Conservation (phyloP, 768 basidiomycete genomes). For the Chlorophyllum brunneum region DNA sequence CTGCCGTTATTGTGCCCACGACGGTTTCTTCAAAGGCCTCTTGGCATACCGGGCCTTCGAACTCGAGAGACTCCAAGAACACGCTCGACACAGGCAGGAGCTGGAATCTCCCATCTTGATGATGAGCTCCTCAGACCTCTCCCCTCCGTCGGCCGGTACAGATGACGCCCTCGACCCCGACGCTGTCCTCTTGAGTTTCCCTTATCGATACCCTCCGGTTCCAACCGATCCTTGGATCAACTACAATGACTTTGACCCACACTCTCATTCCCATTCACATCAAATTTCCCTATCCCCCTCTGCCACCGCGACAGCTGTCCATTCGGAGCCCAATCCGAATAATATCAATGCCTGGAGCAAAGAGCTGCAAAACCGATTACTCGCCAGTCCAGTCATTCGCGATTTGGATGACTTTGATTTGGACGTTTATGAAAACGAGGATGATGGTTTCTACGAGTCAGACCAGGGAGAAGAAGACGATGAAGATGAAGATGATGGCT, state of each 20-base stretch:
- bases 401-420: constrained; percentile 7
- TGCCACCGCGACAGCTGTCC: background rate
- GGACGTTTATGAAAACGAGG: constrained; percentile 6
- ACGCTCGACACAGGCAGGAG: background rate
- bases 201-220: background rate
- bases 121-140: background rate
- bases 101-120: background rate
- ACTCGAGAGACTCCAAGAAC: background rate
- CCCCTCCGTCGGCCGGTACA: background rate
- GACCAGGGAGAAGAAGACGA: constrained; percentile 1
- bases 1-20: constrained; percentile 5
- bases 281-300: background rate
- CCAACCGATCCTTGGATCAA: constrained; percentile 3
- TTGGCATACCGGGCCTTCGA: constrained; percentile 5
- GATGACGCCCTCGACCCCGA: background rate
- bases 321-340: background rate
- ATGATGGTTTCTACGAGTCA: background rate
- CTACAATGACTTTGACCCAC: constrained; percentile 5
- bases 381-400: background rate
- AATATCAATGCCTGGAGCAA: background rate
- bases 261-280: background rate
- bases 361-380: constrained; percentile 4
- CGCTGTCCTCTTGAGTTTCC: constrained; percentile 10
- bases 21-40: constrained; percentile 1
- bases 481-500: background rate